Evolutionary conservation across 805 yeast genomes (phyloP).

Genomic region (Kluyveromyces starmeri): DNA sequence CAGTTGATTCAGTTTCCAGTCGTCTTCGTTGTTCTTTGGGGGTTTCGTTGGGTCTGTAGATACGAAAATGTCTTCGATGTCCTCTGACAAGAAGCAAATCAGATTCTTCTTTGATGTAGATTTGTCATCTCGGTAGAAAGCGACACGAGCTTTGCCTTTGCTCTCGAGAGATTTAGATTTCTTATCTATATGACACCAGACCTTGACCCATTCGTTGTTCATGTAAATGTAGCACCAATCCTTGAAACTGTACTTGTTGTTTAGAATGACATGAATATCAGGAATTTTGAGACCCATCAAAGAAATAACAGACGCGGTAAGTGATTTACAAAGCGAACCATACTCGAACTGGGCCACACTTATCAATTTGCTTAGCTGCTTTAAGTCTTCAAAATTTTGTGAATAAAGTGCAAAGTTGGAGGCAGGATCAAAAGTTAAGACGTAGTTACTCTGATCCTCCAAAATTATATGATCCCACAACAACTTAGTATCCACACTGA

Average conservation of each 20-base stretch:
- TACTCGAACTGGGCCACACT: constrained; percentile 17
- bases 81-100: constrained; percentile 21
- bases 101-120: constrained; percentile 19
- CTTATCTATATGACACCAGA: constrained; percentile 28
- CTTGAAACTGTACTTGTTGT: constrained; percentile 23
- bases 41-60: constrained; percentile 9
- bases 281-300: constrained; percentile 19
- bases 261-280: constrained; percentile 23
- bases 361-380: constrained; percentile 2
- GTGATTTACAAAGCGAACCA: constrained; percentile 18
- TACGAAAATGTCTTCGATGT: constrained; percentile 23
- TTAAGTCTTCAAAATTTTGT: not conserved
- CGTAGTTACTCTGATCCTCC: not conserved
- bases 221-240: constrained; percentile 29
- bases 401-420: not conserved
- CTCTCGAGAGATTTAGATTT: constrained; percentile 9
- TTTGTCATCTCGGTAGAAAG: constrained; percentile 23
- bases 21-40: not conserved
- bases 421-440: not conserved
- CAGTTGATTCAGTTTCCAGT: constrained; percentile 1
- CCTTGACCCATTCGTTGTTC: constrained; percentile 25
- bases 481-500: not conserved
- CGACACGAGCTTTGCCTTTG: constrained; percentile 22
- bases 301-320: constrained; percentile 25
- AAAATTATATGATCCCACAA: constrained; percentile 2